Conservation (phyloP, 2,329 filamentous ascomycete species). For the Ophiobolus disseminans region DNA sequence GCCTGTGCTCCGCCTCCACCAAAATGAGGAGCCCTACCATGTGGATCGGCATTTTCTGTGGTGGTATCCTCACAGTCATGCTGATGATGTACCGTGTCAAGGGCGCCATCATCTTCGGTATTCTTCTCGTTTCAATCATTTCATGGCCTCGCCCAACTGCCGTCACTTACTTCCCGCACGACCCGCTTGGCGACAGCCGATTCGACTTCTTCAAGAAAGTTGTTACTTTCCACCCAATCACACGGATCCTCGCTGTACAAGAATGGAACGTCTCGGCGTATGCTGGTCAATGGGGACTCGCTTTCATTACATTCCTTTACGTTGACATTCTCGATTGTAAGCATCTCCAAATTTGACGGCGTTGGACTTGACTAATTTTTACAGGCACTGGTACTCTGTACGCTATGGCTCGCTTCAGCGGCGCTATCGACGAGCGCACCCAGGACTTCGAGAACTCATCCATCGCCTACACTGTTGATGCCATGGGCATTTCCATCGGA, state of each 20-base stretch:
- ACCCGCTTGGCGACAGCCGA: conserved; percentile 67
- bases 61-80: conserved; percentile 78
- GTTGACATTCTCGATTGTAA: conserved; percentile 83
- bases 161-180: conserved; percentile 84
- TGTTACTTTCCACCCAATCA: conserved; percentile 81
- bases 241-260: conserved; percentile 71
- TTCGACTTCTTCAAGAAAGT: conserved; percentile 92
- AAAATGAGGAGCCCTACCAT: conserved; percentile 86
- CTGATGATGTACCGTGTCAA: conserved; percentile 87
- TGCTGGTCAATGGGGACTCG: conserved; percentile 79
- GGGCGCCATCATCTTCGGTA: conserved; percentile 84
- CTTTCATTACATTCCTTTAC: conserved; percentile 87
- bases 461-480: conserved; percentile 83
- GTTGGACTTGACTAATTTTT: conserved; percentile 3
- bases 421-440: conserved; percentile 79
- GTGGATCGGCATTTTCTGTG: conserved; percentile 90
- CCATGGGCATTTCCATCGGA: conserved; percentile 80
- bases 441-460: conserved; percentile 89
- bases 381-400: conserved; percentile 77
- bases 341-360: conserved; percentile 1
- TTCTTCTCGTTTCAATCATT: conserved; percentile 83
- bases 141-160: conserved; percentile 81
- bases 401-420: conserved; percentile 85
- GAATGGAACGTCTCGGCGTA: conserved; percentile 74
- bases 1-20: conserved; percentile 66